Base-by-base conservation (phyloP, 2,329 filamentous ascomycete genomes). In the Didymella pomorum region DNA sequence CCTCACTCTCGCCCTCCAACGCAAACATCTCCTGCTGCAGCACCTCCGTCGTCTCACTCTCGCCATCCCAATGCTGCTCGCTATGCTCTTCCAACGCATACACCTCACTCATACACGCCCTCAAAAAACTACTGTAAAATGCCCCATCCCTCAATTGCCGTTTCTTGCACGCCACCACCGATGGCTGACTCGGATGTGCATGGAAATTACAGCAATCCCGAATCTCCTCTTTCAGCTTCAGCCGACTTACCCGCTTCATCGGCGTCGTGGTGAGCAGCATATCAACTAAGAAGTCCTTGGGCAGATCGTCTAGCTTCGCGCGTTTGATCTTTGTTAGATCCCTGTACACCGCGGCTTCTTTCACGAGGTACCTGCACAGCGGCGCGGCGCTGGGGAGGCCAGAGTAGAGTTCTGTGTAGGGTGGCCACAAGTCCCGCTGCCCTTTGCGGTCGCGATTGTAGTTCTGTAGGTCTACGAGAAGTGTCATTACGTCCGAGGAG, bases 41-140 rank as follows among this genome's bases (percentile, higher is more conserved):
- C 12, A 60, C 57, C 29, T 60, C 57, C 0, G 57, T 60, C 21
- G 57, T 60, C 42, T 55, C 57, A n/a, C 57, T 60, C 57, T 60
- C 57, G n/a, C 57, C 57, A 41, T 60, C 57, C 37, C 44, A 56
- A 39, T 60, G 52, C 49, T 52, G 52, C 31, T 46, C 51, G 16
- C 25, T 23, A 16, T 46, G 26, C 45, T 60, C 58, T 41, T 60
- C 58, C 6, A 35, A 18, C 33, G 53, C 58, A 60, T 60, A 60
- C 45, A 60, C 58, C 49, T 60, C 58, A 18, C 58, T 60, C 58
- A 60, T 56, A 14, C 58, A 60, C 31, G 58, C 58, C 3, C 58
- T 9, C 33, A 62, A 37, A 39, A 63, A 56, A 23, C 45, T 52
- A 6, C 46, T 47, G 7, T 57, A 60, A 21, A 63, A 63, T 25